Percentiles rank a stretch among this genome's conserved stretches.
Conservation (phyloP, 2,329 filamentous ascomycete genomes). For the Aspergillus fructus region DNA sequence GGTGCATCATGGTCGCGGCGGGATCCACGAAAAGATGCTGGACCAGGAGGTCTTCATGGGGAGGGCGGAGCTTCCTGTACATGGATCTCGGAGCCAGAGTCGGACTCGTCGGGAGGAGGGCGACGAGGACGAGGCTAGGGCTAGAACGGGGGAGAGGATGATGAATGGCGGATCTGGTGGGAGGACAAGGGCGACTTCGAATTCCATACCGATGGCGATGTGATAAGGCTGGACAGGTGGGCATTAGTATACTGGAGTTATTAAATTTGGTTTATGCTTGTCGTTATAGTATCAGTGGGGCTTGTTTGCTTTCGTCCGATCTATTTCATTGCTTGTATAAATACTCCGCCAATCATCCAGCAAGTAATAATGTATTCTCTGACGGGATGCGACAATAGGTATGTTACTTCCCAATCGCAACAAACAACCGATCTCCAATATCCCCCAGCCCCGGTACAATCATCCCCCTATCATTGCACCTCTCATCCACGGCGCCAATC, state of each 20-base stretch:
- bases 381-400: background rate
- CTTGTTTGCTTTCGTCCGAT: background rate
- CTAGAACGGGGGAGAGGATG: no score
- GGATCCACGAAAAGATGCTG: slow-evolving; percentile 29
- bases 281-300: background rate
- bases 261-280: background rate
- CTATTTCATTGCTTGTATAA: background rate
- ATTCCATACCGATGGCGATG: background rate
- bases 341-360: background rate
- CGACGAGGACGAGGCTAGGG: background rate
- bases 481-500: slow-evolving; percentile 75
- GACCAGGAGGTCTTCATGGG: slow-evolving; percentile 14
- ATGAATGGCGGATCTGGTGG: background rate
- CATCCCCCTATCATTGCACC: slow-evolving; percentile 77
- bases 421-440: slow-evolving; percentile 83
- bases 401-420: slow-evolving; percentile 77
- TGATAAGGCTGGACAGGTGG: background rate
- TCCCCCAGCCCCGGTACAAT: slow-evolving; percentile 87
- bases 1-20: slow-evolving; percentile 22
- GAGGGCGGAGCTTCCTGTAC: slow-evolving; percentile 12
- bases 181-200: background rate
- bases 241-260: no score
- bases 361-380: background rate
- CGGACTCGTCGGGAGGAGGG: background rate
- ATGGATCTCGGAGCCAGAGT: background rate